A percentile compares a stretch with the other conserved stretches of the same genome.
Conservation (phyloP, 2,329 filamentous ascomycete species). For the Trichophyton rubrum region DNA sequence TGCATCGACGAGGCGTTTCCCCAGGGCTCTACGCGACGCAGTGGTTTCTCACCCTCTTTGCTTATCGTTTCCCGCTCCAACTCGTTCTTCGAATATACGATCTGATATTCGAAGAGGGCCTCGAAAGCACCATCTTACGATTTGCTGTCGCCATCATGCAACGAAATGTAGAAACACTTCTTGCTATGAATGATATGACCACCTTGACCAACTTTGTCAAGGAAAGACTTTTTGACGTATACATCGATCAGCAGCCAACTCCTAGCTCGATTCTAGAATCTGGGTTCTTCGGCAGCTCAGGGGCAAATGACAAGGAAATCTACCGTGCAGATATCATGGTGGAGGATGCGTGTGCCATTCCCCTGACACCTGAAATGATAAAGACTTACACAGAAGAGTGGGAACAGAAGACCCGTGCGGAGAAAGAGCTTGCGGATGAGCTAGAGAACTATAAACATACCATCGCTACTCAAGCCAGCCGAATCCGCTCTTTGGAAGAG, state of each 20-base stretch:
- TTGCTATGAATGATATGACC: constrained; percentile 83
- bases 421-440: constrained; percentile 73
- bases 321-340: constrained; percentile 91
- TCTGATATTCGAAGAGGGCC: constrained; percentile 80
- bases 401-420: constrained; percentile 75
- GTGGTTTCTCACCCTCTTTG: constrained; percentile 98
- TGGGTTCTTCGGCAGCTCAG: constrained; percentile 91
- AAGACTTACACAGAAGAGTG: constrained; percentile 73
- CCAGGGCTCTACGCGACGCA: constrained; percentile 94
- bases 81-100: constrained; percentile 95
- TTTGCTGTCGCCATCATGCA: constrained; percentile 95
- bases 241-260: constrained; percentile 87
- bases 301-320: constrained; percentile 80
- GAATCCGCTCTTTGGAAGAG: constrained; percentile 76
- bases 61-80: constrained; percentile 92
- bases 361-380: constrained; percentile 70
- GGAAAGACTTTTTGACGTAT: constrained; percentile 88
- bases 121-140: constrained; percentile 76
- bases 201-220: constrained; percentile 81
- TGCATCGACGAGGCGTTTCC: constrained; percentile 74
- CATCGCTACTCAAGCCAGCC: constrained; percentile 55
- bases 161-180: constrained; percentile 67
- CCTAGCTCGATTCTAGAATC: constrained; percentile 89
- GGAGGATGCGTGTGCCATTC: constrained; percentile 78
- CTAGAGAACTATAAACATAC: constrained; percentile 57